A percentile compares a stretch with the other conserved stretches of the same genome.
phyloP scores from a whole-genome alignment of 1,139 yeast species.

The Suhomyces bolitotheri region DNA sequence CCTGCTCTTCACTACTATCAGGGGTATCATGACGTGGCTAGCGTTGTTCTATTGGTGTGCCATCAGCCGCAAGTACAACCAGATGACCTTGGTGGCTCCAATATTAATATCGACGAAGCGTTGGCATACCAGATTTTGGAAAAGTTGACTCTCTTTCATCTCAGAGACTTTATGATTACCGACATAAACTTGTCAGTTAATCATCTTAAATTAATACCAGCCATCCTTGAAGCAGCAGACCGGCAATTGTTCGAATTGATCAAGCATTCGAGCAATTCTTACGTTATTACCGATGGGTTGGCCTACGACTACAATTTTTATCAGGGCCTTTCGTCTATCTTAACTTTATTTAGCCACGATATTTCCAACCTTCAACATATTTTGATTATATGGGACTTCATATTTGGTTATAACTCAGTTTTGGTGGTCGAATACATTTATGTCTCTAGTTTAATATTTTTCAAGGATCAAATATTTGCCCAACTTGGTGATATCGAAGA shows the following conservation, averaged over 20 bases:
- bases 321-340: slow-evolving; percentile 67
- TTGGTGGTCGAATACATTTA: slow-evolving; percentile 55
- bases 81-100: slow-evolving; percentile 7
- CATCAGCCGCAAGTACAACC: slow-evolving; percentile 10
- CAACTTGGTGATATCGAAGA: slow-evolving; percentile 7
- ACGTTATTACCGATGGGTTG: slow-evolving; percentile 28
- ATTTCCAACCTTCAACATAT: slow-evolving; percentile 50
- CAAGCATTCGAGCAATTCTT: slow-evolving; percentile 36
- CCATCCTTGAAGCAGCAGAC: slow-evolving; percentile 54
- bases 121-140: slow-evolving; percentile 54
- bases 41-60: slow-evolving; percentile 62
- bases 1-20: slow-evolving; percentile 78
- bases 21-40: slow-evolving; percentile 88
- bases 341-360: slow-evolving; percentile 82
- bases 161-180: slow-evolving; percentile 85
- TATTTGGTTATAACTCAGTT: slow-evolving; percentile 50
- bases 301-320: slow-evolving; percentile 49
- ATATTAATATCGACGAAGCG: slow-evolving; percentile 24
- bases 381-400: slow-evolving; percentile 61
- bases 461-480: slow-evolving; percentile 40
- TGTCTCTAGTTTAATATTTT: slow-evolving; percentile 48
- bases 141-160: slow-evolving; percentile 56
- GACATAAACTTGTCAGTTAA: slow-evolving; percentile 64
- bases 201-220: slow-evolving; percentile 67
- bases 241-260: slow-evolving; percentile 50